Evolutionary conservation across 2,329 filamentous ascomycete species (phyloP), one percentile per base, ranked within the genome.

Genomic region (Stenocarpella maydis): DNA sequence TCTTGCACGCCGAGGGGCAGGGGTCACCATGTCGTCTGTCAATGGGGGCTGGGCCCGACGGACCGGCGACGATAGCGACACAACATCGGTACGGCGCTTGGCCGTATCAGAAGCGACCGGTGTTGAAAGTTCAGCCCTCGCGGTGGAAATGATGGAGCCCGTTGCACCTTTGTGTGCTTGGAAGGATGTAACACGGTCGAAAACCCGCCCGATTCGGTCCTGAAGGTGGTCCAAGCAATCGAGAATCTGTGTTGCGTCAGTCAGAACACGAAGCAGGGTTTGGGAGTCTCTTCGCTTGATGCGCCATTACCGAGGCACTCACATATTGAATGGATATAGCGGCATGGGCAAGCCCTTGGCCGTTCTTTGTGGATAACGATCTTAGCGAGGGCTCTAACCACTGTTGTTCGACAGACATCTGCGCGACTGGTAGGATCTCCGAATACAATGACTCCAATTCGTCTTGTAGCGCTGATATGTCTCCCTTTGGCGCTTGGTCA

Each of bases 341-440:
- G 0, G 86, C 83, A 41, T 82, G 82, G 12, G 77, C 77, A n/a
- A 84, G 72, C 26, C 79, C 82, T 45, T 83, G 80, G 0, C 82
- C 81, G 61, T 82, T 83, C 67, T 79, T 82, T 2, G 80, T 77
- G 8, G 83, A 78, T 5, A 85, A 76, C 0, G 82, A 79, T 67
- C 80, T 79, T 7, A 88, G 78, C 1, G 90, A 87, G 0, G 91
- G 90, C 70, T 88, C 85, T 6, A 91, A 82, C 73, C 90, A 86
- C 75, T 92, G 88, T 73, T 91, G 87, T 72, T 92, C 89, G 1
- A 90, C 84, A 0, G 90, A 88, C 88, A 93, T 93, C 71, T 91
- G 88, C 8, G 90, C 87, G 2, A 93, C 88, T 0, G 90, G 88
- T 0, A 91, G 80, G 49, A 93, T 89, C 75, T 93, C 91, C 0